Conservation (phyloP, 139 green algal species). For the Tetraselmis chui region DNA sequence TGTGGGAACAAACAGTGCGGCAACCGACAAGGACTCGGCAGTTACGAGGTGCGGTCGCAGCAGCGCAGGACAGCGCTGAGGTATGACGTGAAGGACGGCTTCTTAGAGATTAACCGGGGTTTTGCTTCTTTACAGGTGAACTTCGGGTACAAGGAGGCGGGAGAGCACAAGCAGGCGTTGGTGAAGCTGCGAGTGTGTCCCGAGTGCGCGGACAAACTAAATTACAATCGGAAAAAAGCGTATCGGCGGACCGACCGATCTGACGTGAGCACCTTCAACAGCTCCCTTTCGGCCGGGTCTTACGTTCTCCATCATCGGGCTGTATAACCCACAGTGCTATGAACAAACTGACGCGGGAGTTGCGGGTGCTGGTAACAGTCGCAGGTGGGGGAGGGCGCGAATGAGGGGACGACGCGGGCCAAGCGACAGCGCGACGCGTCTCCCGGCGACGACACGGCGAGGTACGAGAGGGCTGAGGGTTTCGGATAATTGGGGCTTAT, state of each 20-base stretch:
- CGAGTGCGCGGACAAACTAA: constrained; percentile 71
- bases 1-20: constrained; percentile 70
- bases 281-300: neutral
- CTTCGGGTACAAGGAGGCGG: constrained; percentile 81
- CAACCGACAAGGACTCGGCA: constrained; percentile 45
- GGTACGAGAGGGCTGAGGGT: neutral
- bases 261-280: neutral
- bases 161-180: constrained; percentile 68
- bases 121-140: too few relatives aligned
- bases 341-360: too few relatives aligned
- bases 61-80: too few relatives aligned
- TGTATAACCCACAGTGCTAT: neutral
- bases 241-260: neutral
- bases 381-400: too few relatives aligned
- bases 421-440: neutral
- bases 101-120: too few relatives aligned
- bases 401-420: neutral
- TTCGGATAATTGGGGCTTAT: neutral
- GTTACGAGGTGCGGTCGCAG: constrained; percentile 69
- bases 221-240: constrained; percentile 56
- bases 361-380: too few relatives aligned
- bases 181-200: constrained; percentile 76
- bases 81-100: too few relatives aligned
- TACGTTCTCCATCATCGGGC: constrained; percentile 3
- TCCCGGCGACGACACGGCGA: neutral